A percentile compares a stretch with the other conserved stretches of the same genome.
Evolutionary conservation across 257 asterid genomes (phyloP).

Genomic region (Solanum ahanhuiri): DNA sequence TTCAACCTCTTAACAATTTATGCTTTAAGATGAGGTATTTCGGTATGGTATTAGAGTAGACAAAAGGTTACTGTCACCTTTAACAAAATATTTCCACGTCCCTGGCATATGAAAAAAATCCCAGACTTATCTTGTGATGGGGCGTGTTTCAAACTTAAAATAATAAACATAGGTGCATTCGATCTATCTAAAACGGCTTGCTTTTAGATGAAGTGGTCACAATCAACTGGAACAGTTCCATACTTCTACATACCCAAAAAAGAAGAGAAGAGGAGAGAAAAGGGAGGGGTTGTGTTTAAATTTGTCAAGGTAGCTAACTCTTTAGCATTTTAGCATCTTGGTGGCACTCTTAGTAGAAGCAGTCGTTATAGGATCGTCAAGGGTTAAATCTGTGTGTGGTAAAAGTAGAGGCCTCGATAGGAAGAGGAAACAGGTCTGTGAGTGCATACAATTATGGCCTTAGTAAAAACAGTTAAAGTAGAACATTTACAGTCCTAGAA

Average conservation of each 20-base stretch:
- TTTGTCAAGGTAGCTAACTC: neutral
- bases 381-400: neutral
- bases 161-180: neutral
- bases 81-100: neutral
- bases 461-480: neutral
- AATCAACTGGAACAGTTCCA: neutral
- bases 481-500: slow-evolving; percentile 5
- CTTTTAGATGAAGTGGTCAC: neutral
- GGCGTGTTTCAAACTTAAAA: neutral
- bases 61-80: neutral
- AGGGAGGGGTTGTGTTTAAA: neutral
- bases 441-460: neutral
- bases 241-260: neutral
- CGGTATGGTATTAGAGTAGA: neutral
- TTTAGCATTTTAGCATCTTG: neutral
- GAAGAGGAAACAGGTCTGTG: neutral
- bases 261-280: neutral
- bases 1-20: neutral
- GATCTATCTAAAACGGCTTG: neutral
- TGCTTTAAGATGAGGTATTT: neutral
- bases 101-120: neutral
- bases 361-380: neutral
- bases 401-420: neutral
- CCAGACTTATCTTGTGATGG: neutral
- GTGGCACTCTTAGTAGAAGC: neutral